Evolutionary conservation across 257 asterid species (phyloP).

Genomic region (Henckelia pumila): DNA sequence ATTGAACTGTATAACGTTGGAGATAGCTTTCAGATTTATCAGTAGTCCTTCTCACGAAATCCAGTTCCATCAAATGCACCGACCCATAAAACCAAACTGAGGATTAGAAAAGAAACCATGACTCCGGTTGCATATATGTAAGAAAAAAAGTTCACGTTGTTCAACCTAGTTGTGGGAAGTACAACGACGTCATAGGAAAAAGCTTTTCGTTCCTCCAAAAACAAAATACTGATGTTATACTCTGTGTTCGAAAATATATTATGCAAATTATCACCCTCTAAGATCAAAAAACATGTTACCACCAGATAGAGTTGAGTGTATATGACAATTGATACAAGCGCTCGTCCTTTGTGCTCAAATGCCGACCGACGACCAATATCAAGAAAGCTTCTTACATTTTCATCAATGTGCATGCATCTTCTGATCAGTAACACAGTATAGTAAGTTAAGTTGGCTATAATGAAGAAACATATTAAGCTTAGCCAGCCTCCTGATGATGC

Average conservation of each 20-base stretch:
- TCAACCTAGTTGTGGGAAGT: constrained; percentile 66
- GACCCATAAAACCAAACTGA: constrained; percentile 61
- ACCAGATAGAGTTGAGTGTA: constrained; percentile 72
- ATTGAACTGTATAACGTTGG: constrained; percentile 83
- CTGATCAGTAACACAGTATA: constrained; percentile 66
- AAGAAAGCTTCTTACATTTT: constrained; percentile 56
- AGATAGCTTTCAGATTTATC: constrained; percentile 43
- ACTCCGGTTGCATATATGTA: constrained; percentile 79
- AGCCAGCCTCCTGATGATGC: constrained; percentile 86
- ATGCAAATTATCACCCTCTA: constrained; percentile 74
- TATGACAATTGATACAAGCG: constrained; percentile 57
- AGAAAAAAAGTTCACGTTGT: constrained; percentile 69
- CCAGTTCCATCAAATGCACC: constrained; percentile 60
- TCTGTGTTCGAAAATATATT: constrained; percentile 46
- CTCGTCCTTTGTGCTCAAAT: constrained; percentile 62
- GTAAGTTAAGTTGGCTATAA: constrained; percentile 57
- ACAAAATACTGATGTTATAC: constrained; percentile 26
- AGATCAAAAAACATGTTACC: constrained; percentile 81
- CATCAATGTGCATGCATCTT: constrained; percentile 78
- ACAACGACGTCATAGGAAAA: constrained; percentile 53
- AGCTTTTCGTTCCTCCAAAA: constrained; percentile 48
- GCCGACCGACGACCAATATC: constrained; percentile 79
- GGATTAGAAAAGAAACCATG: constrained; percentile 59
- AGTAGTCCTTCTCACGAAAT: constrained; percentile 41
- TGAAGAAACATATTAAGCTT: constrained; percentile 55